A percentile compares a stretch with the other conserved stretches of the same genome.
Evolutionary conservation across 1,139 yeast species (phyloP).

Genomic region (Yamadazyma conglobata): DNA sequence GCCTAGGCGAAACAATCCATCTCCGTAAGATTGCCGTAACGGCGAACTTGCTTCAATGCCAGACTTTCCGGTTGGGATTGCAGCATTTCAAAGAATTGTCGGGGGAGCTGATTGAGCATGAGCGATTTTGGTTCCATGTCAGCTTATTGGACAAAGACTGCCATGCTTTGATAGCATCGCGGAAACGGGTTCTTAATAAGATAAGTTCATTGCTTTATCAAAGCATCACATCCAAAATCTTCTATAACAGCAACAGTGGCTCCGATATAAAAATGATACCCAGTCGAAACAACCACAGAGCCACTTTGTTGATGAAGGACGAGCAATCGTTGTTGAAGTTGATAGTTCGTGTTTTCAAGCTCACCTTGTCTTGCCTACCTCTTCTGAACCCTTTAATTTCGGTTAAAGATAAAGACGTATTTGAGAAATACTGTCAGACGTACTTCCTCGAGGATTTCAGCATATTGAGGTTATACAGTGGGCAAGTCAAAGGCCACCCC

Average conservation of each 20-base stretch:
- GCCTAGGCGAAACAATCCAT: background rate
- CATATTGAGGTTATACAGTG: slow-evolving; percentile 25
- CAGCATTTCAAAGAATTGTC: too few species aligned
- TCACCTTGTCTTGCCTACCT: slow-evolving; percentile 9
- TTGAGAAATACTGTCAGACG: slow-evolving; percentile 11
- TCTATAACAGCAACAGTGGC: slow-evolving; percentile 1
- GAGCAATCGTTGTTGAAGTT: slow-evolving; percentile 7
- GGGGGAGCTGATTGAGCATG: too few species aligned
- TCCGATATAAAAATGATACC: slow-evolving; percentile 1
- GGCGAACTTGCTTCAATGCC: slow-evolving; percentile 13
- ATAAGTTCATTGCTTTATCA: slow-evolving; percentile 12
- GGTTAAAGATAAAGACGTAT: slow-evolving; percentile 4
- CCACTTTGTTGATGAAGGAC: slow-evolving; percentile 3
- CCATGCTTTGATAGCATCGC: slow-evolving; percentile 14
- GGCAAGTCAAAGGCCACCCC: slow-evolving; percentile 23
- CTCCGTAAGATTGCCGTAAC: background rate
- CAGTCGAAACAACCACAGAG: too few species aligned
- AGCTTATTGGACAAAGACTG: slow-evolving; percentile 23
- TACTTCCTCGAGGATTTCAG: slow-evolving; percentile 26
- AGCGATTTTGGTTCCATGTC: slow-evolving; percentile 24
- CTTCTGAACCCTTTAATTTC: slow-evolving; percentile 11
- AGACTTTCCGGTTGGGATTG: slow-evolving; percentile 18
- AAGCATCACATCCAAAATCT: slow-evolving; percentile 7
- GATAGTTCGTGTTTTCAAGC: slow-evolving; percentile 6
- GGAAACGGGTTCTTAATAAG: slow-evolving; percentile 13